Evolutionary conservation across 2,329 filamentous ascomycete species (phyloP), one percentile per base, ranked within the genome.

Genomic region (Penicillium oxalicum): DNA sequence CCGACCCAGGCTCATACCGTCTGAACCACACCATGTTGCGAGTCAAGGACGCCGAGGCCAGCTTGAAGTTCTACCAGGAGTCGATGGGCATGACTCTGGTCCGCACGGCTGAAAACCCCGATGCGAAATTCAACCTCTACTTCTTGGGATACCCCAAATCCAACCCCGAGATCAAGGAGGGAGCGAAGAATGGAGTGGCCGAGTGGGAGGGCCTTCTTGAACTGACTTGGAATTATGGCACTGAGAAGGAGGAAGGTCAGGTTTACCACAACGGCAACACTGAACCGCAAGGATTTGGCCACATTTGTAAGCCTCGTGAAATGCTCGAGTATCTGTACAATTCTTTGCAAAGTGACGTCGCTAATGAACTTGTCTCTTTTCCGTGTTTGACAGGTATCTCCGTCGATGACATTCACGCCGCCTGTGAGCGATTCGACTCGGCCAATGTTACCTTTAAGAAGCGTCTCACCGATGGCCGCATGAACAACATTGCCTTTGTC

Each of bases 241-340:
- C 74, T 0, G 91, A 97, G 73, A 93, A 91, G 65, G 63, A 74
- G 51, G 87, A 97, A 54, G 80, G 83, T 48, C 74, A 74, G 55
- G 93, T 95, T 66, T 98, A 98, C 67, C 91, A 98, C 71, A 84
- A 95, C 60, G 93, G 93, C 34, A 98, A 98, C 69, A 77, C 84
- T 37, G 77, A 95, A 67, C 91, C 91, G 0, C 90, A 96, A 68
- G 93, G 93, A 0, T 97, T 96, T 58, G 91, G 91, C 0, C 91
- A 96, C 64, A 90, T 96, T 53, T 94, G 89, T 86, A 70, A 73
- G 81, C 4, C 29, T 32, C 18, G 18, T 32, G 29, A 11, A 32
- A 32, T 8, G 11, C 29, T 4, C 11, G 8, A 11, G 29, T 3
- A 4, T 32, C 29, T 11, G 11, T 32, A 32, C 7, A 7, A 7